Evolutionary conservation across 2,329 filamentous ascomycete genomes (phyloP).

Genomic region (Aspergillus sp.): DNA sequence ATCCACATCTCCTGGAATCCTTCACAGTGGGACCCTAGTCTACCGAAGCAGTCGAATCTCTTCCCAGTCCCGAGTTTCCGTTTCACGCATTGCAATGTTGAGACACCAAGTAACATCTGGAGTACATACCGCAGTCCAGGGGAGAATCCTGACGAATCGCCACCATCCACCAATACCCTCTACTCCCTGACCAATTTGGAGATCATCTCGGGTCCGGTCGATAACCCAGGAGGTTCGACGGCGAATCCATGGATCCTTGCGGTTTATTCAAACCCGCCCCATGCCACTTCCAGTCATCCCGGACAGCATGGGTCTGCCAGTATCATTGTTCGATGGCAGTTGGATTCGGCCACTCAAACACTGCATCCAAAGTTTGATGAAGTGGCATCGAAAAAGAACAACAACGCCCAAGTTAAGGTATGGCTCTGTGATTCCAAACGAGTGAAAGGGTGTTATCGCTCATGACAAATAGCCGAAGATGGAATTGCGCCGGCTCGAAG

Average conservation of each 20-base stretch:
- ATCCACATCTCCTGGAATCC: constrained; percentile 67
- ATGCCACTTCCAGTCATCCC: constrained; percentile 44
- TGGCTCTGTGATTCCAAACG: background rate
- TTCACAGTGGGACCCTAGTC: constrained; percentile 46
- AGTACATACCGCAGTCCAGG: constrained; percentile 14
- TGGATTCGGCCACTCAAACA: constrained; percentile 56
- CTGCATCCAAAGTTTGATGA: constrained; percentile 73
- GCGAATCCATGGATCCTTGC: constrained; percentile 58
- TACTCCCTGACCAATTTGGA: constrained; percentile 67
- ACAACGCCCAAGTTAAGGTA: constrained; percentile 39
- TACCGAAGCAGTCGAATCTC: constrained; percentile 21
- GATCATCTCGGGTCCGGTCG: constrained; percentile 59
- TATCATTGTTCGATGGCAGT: constrained; percentile 74
- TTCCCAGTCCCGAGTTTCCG: constrained; percentile 32
- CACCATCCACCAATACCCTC: constrained; percentile 23
- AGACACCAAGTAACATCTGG: constrained; percentile 26
- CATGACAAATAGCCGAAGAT: constrained; percentile 35
- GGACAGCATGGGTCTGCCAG: constrained; percentile 60
- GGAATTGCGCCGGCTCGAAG: constrained; percentile 56
- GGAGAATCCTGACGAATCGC: constrained; percentile 17
- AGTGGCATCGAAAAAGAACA: constrained; percentile 57
- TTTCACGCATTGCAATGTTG: constrained; percentile 30
- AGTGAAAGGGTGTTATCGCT: constrained; percentile 8
- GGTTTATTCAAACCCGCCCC: constrained; percentile 57
- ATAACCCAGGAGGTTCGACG: constrained; percentile 49